Base-by-base conservation (phyloP, 257 asterid genomes). In the Petunia secreta region DNA sequence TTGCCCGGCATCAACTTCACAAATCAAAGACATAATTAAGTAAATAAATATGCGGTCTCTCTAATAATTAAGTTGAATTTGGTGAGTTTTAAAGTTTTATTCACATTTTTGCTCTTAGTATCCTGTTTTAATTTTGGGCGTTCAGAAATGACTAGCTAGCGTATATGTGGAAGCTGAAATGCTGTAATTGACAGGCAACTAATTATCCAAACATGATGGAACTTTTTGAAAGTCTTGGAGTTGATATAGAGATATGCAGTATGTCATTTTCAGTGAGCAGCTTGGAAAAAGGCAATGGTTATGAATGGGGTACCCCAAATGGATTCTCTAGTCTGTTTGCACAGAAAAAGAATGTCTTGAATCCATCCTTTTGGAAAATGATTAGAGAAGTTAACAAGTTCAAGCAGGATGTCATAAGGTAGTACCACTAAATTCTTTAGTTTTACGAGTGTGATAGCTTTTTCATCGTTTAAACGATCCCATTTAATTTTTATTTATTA, bases 201-300 rank as follows among this genome's bases (percentile, higher is more conserved):
- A 25, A 25, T 25, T 94, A 94, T 86, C 97, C 98, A 85, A 94
- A 94, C 89, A 94, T 91, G 98, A 87, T 94, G 98, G 97, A 94
- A 67, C 90, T 94, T 77, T 94, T 94, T 97, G 91, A 1, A 91
- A 91, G 25, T 25, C 25, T 25, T 25, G 25, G 25, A 25, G 25
- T 25, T 25, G 25, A 25, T 25, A 25, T 25, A 97, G 98, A 94
- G 89, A 79, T 89, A 40, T 94, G 97, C 3, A 96, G 91, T 73
- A 92, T 94, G 97, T 94, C 98, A 5, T 93, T 94, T 78, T 81
- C 96, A 2, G 98, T 92, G 81, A 94, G 98, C 91, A 25, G 25
- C 25, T 90, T 94, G 80, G 95, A 92, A 76, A 77, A 87, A 9
- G 98, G 98, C 25, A 79, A 46, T 48, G 98, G 98, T 58, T 91